A percentile compares a stretch with the other conserved stretches of the same genome.
Conservation (phyloP, 2,329 filamentous ascomycete species). For the Colletotrichum liriopes region DNA sequence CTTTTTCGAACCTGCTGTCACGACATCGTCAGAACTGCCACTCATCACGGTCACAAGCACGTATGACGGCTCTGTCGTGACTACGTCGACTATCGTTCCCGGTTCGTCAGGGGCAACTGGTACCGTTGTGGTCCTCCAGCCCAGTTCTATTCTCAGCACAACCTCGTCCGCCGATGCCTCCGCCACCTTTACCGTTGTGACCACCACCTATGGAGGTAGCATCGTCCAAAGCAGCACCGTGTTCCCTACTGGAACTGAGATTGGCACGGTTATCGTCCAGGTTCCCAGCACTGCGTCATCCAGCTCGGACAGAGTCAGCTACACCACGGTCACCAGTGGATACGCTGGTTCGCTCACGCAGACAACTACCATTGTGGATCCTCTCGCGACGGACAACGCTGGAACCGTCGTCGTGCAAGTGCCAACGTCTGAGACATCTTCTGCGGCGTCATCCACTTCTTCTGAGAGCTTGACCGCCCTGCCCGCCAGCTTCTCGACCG, state of each 20-base stretch:
- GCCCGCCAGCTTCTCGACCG: conserved; percentile 1
- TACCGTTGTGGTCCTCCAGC: conserved; percentile 10
- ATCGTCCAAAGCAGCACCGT: background rate
- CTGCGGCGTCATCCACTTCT: background rate
- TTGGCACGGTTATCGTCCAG: background rate
- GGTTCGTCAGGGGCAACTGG: background rate
- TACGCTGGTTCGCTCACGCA: conserved; percentile 20
- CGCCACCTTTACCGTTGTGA: background rate
- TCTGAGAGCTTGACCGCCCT: background rate
- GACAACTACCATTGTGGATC: conserved; percentile 9
- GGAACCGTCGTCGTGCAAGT: conserved; percentile 26
- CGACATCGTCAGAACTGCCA: background rate
- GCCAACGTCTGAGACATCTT: background rate
- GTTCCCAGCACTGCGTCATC: background rate
- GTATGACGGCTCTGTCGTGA: background rate
- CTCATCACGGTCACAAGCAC: background rate
- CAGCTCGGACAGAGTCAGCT: background rate
- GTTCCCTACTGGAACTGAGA: background rate
- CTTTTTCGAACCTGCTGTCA: conserved; percentile 18
- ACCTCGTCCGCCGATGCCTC: too few relatives aligned
- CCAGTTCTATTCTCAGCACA: background rate
- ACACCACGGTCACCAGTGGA: conserved; percentile 15
- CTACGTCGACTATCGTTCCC: background rate
- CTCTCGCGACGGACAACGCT: background rate
- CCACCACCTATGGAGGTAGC: too few relatives aligned